phyloP scores from a whole-genome alignment of 306 rosid species.

The Sicyos baderoa region DNA sequence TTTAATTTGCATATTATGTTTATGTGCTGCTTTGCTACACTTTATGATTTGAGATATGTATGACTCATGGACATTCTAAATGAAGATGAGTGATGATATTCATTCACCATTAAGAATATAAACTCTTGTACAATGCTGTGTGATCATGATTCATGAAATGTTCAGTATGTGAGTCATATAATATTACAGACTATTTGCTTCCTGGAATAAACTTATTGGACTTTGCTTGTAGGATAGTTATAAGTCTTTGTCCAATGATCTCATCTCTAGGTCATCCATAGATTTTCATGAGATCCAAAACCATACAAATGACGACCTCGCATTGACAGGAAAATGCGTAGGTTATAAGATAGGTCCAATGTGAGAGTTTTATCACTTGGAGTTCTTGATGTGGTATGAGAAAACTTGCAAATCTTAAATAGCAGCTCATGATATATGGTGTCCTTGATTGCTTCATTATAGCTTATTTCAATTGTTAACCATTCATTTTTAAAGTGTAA shows the following conservation, averaged over 20 bases:
- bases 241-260: not conserved
- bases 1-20: slow-evolving; percentile 6
- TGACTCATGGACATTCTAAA: not conserved
- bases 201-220: too few species aligned
- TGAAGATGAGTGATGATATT: not conserved
- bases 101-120: not conserved
- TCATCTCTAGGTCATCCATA: not conserved
- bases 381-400: not conserved
- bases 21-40: slow-evolving; percentile 3
- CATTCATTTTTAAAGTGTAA: not conserved
- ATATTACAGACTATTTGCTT: too few species aligned
- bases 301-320: not conserved
- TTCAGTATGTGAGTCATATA: not conserved
- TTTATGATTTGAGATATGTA: not conserved
- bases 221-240: too few species aligned
- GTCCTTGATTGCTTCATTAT: not conserved
- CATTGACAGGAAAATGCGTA: not conserved
- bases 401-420: not conserved
- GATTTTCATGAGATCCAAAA: not conserved
- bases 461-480: not conserved
- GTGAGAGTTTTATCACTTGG: not conserved
- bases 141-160: slow-evolving; percentile 1
- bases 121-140: not conserved
- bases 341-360: not conserved
- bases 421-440: not conserved